phyloP scores from a whole-genome alignment of 441 rosid genomes.

The Metrosideros polymorpha region DNA sequence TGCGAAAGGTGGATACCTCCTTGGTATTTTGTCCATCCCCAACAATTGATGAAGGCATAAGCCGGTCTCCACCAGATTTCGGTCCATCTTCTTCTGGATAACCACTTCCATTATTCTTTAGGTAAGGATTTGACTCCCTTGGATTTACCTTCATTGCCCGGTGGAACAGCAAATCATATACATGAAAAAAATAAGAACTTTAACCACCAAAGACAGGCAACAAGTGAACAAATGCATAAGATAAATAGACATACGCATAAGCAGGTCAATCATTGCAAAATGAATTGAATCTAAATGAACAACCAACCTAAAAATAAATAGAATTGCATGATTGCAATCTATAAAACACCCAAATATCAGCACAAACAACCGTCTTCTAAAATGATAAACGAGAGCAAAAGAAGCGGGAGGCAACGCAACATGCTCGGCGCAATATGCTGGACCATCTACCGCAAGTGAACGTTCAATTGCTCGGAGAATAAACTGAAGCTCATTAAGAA shows the following conservation, averaged over 20 bases:
- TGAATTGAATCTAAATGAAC: not conserved
- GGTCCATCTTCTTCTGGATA: slow-evolving; percentile 60
- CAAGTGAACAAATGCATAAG: not conserved
- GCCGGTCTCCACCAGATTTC: slow-evolving; percentile 22
- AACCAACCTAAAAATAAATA: not conserved
- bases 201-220: not conserved
- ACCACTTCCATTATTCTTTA: slow-evolving; percentile 63
- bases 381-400: not conserved
- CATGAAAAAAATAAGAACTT: not conserved
- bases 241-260: not conserved
- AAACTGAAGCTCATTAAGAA: not conserved
- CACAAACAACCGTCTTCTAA: not conserved
- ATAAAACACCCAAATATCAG: not conserved
- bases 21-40: slow-evolving; percentile 65
- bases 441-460: not conserved
- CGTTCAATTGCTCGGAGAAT: not conserved
- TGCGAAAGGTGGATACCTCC: slow-evolving; percentile 27
- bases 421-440: too few relatives aligned
- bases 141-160: slow-evolving; percentile 47
- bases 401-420: not conserved
- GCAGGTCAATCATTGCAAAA: not conserved
- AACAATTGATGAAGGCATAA: slow-evolving; percentile 45
- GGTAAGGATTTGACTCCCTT: slow-evolving; percentile 77
- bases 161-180: not conserved
- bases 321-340: not conserved